These are phyloP conservation scores for Wickerhamiella dianesei DNA, from an alignment of 805 yeast species.

Conservation along the genomic window DNA sequence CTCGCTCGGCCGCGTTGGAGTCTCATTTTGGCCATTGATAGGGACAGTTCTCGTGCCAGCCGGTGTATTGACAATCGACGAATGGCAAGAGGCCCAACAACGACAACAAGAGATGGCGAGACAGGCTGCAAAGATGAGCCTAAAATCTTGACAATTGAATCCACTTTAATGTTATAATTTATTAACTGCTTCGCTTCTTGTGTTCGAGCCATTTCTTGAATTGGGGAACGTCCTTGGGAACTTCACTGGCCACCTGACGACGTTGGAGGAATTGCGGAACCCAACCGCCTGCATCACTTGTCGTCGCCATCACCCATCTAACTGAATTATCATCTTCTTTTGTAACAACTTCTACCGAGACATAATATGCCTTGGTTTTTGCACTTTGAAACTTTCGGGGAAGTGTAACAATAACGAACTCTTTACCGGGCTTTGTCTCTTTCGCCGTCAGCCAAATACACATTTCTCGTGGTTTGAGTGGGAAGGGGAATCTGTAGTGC, in stretches of 20 bases:
- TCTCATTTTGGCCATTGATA: slow-evolving; percentile 44
- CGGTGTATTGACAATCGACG: slow-evolving; percentile 23
- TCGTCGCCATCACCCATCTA: slow-evolving; percentile 29
- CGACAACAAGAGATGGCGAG: slow-evolving; percentile 30
- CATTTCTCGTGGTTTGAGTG: slow-evolving; percentile 26
- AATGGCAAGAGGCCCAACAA: slow-evolving; percentile 32
- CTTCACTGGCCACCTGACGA: slow-evolving; percentile 20
- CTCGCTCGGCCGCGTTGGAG: slow-evolving; percentile 58
- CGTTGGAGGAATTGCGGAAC: slow-evolving; percentile 29
- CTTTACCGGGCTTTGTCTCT: slow-evolving; percentile 22
- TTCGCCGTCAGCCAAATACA: slow-evolving; percentile 24
- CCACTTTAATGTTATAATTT: slow-evolving; percentile 4
- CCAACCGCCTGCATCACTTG: slow-evolving; percentile 29
- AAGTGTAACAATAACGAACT: slow-evolving; percentile 26
- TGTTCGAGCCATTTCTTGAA: slow-evolving; percentile 19
- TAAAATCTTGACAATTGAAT: slow-evolving; percentile 3
- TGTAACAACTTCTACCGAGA: slow-evolving; percentile 27
- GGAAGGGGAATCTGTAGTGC: slow-evolving; percentile 26
- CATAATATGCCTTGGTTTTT: slow-evolving; percentile 23
- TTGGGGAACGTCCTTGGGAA: slow-evolving; percentile 28
- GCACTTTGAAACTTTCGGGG: slow-evolving; percentile 20
- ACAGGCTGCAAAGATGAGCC: slow-evolving; percentile 7
- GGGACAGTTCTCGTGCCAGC: background rate
- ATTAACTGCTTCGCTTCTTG: background rate
- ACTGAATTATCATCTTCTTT: slow-evolving; percentile 16